A percentile compares a stretch with the other conserved stretches of the same genome.
phyloP scores from a whole-genome alignment of 2,329 filamentous ascomycete genomes.

The Arthroderma sp. region DNA sequence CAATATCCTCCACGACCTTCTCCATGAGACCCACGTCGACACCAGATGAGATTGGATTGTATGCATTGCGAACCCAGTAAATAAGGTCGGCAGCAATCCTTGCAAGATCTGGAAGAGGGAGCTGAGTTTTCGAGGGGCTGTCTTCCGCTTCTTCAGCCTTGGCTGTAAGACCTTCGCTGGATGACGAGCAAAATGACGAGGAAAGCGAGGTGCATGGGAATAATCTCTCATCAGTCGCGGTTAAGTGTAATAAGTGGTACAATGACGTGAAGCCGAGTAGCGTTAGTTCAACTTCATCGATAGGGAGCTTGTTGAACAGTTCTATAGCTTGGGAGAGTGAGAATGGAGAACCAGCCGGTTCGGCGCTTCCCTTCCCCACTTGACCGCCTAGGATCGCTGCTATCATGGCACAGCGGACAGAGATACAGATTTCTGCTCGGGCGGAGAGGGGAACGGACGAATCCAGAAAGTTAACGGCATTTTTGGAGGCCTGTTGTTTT shows the following conservation, averaged over 20 bases:
- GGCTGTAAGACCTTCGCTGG: conserved; percentile 3
- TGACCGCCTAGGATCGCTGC: conserved; percentile 36
- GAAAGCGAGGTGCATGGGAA: conserved; percentile 13
- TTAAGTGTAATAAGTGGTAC: conserved; percentile 29
- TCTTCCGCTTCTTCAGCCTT: conserved; percentile 20
- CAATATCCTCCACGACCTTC: conserved; percentile 27
- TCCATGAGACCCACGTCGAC: conserved; percentile 26
- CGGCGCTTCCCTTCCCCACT: conserved; percentile 18
- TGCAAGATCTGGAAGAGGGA: conserved; percentile 20
- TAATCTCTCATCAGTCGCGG: conserved; percentile 29
- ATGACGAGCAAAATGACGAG: conserved; percentile 11
- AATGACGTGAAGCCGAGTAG: conserved; percentile 29
- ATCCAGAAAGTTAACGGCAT: conserved; percentile 36
- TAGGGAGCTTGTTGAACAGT: conserved; percentile 30
- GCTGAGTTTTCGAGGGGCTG: conserved; percentile 5
- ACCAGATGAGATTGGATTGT: conserved; percentile 31
- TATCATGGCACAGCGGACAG: conserved; percentile 48
- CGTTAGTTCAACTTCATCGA: conserved; percentile 31
- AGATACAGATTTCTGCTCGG: conserved; percentile 42
- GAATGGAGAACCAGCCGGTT: conserved; percentile 21
- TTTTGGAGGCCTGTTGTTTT: conserved; percentile 15
- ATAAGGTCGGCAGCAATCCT: conserved; percentile 29
- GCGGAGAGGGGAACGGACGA: conserved; percentile 39
- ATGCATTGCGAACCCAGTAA: conserved; percentile 33
- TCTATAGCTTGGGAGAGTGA: conserved; percentile 28